These are phyloP conservation scores for Oryza brachyantha DNA, from an alignment of 176 grass and related monocot species.

Conservation along the genomic window DNA sequence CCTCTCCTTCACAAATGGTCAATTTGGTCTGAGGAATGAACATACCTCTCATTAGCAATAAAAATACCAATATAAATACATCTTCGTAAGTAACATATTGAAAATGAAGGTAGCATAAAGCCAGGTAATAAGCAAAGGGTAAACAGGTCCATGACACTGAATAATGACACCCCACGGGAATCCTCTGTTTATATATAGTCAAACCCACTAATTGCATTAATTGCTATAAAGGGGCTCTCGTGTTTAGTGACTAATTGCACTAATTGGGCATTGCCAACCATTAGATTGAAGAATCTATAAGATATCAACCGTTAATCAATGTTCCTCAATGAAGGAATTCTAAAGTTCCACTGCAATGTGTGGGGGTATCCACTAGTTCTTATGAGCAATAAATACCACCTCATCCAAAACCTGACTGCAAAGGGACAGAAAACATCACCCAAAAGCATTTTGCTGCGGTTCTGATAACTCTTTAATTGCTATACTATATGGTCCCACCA, in stretches of 20 bases:
- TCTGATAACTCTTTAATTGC: background rate
- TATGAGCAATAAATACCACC: background rate
- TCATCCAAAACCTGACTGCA: background rate
- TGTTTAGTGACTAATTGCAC: too few species aligned
- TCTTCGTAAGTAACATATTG: background rate
- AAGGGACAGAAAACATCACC: background rate
- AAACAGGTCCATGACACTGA: background rate
- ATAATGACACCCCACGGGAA: background rate
- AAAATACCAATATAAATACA: constrained; percentile 8
- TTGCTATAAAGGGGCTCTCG: too few species aligned
- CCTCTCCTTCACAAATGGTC: constrained; percentile 96
- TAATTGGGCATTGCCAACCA: too few species aligned
- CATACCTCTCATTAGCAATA: constrained; percentile 22
- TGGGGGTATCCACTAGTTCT: background rate
- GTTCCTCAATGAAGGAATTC: too few species aligned
- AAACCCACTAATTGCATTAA: too few species aligned
- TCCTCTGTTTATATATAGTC: too few species aligned
- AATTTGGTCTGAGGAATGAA: constrained; percentile 57
- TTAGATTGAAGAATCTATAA: too few species aligned
- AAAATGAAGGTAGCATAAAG: background rate
- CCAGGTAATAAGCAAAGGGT: background rate
- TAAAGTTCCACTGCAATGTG: too few species aligned
- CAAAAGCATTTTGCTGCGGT: constrained; percentile 6
- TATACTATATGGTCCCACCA: background rate
- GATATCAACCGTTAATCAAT: too few species aligned